A percentile compares a stretch with the other conserved stretches of the same genome.
phyloP scores from a whole-genome alignment of 75 land plant genomes.

The Larix kaempferi region DNA sequence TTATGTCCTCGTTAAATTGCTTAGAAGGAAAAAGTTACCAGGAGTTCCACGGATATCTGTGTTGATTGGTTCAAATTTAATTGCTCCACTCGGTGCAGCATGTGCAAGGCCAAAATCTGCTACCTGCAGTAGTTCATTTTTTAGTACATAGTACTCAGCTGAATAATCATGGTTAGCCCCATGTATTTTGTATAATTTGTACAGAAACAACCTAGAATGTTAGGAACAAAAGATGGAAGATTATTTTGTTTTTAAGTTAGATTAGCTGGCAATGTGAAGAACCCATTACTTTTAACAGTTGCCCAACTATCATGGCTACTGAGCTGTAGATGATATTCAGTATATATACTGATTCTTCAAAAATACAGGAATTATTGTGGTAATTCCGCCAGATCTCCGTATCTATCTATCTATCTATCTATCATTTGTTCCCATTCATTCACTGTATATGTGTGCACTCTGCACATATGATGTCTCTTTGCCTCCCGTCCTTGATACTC shows the following conservation, averaged over 20 bases:
- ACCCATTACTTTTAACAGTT: neutral
- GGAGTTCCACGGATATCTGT: conserved; percentile 93
- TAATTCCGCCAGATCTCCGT: neutral
- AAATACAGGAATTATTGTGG: neutral
- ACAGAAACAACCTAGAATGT: neutral
- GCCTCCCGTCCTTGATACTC: no score
- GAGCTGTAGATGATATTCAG: neutral
- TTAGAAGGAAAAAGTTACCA: conserved; percentile 29
- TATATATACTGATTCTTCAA: neutral
- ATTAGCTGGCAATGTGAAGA: neutral
- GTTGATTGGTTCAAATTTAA: conserved; percentile 72
- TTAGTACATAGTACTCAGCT: neutral
- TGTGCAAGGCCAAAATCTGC: conserved; percentile 96
- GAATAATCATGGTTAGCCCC: neutral
- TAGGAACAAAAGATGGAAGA: neutral
- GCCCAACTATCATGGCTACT: neutral
- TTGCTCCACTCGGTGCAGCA: conserved; percentile 73
- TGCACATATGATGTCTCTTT: no score
- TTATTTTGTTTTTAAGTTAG: neutral
- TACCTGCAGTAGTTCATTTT: conserved; percentile 39
- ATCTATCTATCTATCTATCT: neutral
- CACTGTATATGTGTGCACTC: no score
- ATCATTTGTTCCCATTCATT: no score
- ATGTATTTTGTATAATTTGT: neutral
- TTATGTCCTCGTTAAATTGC: neutral